Conservation (phyloP, 2,329 filamentous ascomycete genomes). For the Pseudogymnoascus pannorum region DNA sequence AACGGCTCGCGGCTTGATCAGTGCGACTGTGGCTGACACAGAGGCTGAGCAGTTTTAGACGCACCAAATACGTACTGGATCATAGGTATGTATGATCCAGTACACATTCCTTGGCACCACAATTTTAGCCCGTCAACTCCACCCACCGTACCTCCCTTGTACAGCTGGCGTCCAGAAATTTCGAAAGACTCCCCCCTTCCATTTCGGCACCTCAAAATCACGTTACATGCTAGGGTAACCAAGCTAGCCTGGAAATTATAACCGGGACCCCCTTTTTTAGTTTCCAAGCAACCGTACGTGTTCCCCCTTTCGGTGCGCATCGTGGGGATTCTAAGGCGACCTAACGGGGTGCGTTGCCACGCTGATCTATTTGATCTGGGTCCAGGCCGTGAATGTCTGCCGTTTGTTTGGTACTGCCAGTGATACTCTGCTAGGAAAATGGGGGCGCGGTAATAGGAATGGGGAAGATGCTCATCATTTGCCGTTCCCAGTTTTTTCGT, state of each 20-base stretch:
- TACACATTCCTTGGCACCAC: background rate
- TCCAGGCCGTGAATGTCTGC: background rate
- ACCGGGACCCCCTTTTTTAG: constrained; percentile 2
- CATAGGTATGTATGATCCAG: too few relatives aligned
- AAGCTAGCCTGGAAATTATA: constrained; percentile 6
- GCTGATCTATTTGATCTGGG: background rate
- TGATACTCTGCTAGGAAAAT: background rate
- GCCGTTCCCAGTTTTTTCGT: background rate
- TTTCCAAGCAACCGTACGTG: background rate
- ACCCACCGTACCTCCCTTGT: background rate
- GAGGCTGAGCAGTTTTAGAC: background rate
- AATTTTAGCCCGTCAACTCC: background rate
- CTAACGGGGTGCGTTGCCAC: background rate
- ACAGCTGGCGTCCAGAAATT: background rate
- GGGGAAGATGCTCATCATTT: background rate
- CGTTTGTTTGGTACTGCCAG: background rate
- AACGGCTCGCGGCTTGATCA: background rate
- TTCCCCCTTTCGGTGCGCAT: constrained; percentile 3
- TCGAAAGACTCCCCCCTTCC: background rate
- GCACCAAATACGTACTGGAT: too few relatives aligned
- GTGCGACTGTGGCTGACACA: constrained; percentile 6
- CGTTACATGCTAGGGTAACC: background rate
- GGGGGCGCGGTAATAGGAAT: background rate
- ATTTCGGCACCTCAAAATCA: background rate
- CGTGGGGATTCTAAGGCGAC: background rate